A percentile compares a stretch with the other conserved stretches of the same genome.
Conservation (phyloP, 2,329 filamentous ascomycete genomes). For the Aspergillus aculeatinus region DNA sequence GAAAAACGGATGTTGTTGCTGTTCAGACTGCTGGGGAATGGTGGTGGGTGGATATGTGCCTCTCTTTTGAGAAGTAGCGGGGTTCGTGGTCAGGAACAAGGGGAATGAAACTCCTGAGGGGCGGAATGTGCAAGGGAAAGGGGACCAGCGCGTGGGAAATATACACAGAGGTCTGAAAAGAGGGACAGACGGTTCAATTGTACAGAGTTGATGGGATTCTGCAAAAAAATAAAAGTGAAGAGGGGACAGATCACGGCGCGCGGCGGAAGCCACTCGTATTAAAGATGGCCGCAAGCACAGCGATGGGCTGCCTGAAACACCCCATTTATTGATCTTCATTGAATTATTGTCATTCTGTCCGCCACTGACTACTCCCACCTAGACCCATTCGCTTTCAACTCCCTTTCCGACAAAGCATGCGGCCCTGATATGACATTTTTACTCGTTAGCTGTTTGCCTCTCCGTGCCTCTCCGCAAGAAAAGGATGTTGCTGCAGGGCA, state of each 20-base stretch:
- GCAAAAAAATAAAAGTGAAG: neutral
- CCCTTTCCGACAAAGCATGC: neutral
- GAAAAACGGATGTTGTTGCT: neutral
- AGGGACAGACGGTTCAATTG: neutral
- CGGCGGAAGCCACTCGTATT: neutral
- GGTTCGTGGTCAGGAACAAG: neutral
- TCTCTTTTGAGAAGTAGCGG: neutral
- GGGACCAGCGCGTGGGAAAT: neutral
- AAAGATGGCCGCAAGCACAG: neutral
- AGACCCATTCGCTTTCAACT: neutral
- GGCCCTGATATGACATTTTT: neutral
- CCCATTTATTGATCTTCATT: neutral
- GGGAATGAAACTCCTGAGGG: neutral
- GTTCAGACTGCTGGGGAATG: neutral
- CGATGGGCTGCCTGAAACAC: constrained; percentile 3
- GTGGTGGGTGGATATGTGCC: neutral
- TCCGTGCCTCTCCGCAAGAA: neutral
- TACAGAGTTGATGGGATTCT: neutral
- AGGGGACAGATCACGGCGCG: neutral
- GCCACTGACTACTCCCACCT: neutral
- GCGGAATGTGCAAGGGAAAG: neutral
- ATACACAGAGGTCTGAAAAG: neutral
- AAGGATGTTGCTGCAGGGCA: neutral
- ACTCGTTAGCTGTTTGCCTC: neutral
- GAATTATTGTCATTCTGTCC: neutral